phyloP scores from a whole-genome alignment of 1,284 basidiomycete species.

The Rhodotorula mucilaginosa region DNA sequence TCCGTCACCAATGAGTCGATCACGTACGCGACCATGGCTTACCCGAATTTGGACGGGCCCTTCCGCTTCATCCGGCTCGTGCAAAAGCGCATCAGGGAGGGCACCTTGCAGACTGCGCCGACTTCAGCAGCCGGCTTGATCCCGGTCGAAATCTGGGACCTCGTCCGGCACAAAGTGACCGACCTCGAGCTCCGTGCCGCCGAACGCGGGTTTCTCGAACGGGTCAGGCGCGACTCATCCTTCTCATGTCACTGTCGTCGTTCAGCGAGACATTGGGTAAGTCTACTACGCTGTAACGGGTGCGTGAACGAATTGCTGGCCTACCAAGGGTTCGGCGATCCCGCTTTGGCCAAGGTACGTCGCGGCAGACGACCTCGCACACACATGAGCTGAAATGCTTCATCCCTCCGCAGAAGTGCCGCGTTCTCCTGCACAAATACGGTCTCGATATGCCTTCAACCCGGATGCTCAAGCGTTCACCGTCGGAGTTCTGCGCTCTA shows the following conservation, averaged over 20 bases:
- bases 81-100: rapidly evolving
- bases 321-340: neutral
- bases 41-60: neutral
- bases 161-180: neutral
- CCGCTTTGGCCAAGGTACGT: neutral
- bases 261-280: neutral
- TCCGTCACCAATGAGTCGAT: neutral
- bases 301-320: too few species aligned
- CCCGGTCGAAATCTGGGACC: neutral
- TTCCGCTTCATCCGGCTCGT: constrained; percentile 1
- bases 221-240: neutral
- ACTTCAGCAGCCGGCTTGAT: neutral
- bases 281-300: neutral
- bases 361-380: rapidly evolving
- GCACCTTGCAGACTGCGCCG: neutral
- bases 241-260: neutral
- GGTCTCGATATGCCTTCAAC: neutral
- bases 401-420: neutral
- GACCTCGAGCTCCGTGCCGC: neutral
- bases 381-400: neutral
- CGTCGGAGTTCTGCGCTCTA: neutral
- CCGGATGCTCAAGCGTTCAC: neutral
- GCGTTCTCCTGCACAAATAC: neutral
- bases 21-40: neutral
- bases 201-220: neutral